Evolutionary conservation across 208 protist genomes (phyloP).

Genomic region (Novymonas esmeraldas): DNA sequence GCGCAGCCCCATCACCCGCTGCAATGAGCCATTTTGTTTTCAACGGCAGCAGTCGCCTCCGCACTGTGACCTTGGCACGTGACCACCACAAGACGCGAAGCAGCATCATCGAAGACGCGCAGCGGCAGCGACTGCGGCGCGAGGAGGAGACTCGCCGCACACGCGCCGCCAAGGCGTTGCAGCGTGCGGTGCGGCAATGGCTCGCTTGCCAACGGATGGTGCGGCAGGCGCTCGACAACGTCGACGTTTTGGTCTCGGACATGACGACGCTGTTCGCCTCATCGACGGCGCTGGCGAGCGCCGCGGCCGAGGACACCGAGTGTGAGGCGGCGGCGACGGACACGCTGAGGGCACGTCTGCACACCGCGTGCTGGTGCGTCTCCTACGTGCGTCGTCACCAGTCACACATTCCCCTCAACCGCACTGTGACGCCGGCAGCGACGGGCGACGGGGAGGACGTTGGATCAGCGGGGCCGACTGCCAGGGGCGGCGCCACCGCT

Average conservation of each 20-base stretch:
- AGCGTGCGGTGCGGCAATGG: conserved; percentile 50
- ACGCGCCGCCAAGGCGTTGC: conserved; percentile 42
- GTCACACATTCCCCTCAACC: conserved; percentile 23
- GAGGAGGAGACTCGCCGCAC: conserved; percentile 46
- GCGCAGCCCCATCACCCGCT: background rate
- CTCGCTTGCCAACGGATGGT: conserved; percentile 30
- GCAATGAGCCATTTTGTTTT: conserved; percentile 57
- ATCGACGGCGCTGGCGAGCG: background rate
- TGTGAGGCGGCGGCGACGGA: background rate
- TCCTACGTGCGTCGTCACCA: conserved; percentile 30
- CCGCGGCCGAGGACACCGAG: background rate
- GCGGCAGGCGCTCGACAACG: conserved; percentile 25
- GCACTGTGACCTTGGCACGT: conserved; percentile 59
- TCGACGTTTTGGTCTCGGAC: conserved; percentile 7
- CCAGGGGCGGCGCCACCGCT: background rate
- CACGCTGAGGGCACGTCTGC: conserved; percentile 17
- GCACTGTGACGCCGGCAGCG: background rate
- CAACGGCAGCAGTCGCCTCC: conserved; percentile 65
- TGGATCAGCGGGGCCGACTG: background rate
- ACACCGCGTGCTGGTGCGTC: conserved; percentile 38
- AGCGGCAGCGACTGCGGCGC: conserved; percentile 44
- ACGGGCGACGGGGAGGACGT: background rate
- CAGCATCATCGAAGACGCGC: conserved; percentile 58
- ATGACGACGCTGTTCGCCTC: conserved; percentile 4
- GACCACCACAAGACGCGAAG: conserved; percentile 60